phyloP scores from a whole-genome alignment of 768 basidiomycete genomes.

The Suillus ampliporus region DNA sequence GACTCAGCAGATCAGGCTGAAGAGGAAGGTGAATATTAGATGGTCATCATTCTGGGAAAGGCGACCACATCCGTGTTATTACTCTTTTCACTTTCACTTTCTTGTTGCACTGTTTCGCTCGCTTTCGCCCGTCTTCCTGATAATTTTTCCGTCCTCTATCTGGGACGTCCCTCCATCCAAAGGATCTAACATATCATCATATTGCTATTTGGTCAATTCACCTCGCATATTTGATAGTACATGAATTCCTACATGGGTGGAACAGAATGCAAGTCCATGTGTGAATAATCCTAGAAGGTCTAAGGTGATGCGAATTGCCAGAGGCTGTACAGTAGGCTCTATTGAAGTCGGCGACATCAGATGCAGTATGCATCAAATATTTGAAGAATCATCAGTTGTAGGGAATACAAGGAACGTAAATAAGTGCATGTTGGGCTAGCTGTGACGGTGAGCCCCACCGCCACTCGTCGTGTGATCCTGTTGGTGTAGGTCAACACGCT shows the following conservation, averaged over 20 bases:
- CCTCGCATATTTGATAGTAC: slow-evolving; percentile 10
- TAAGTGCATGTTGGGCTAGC: neutral
- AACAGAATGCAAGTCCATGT: neutral
- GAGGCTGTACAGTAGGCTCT: too few species aligned
- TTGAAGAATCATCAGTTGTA: neutral
- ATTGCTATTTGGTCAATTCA: slow-evolving; percentile 10
- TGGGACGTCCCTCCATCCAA: slow-evolving; percentile 9
- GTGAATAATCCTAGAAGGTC: neutral
- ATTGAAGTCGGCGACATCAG: neutral
- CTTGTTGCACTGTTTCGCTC: slow-evolving; percentile 4
- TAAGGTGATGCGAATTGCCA: too few species aligned
- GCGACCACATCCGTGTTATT: slow-evolving; percentile 7
- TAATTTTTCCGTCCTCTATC: slow-evolving; percentile 6
- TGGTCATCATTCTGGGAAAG: slow-evolving; percentile 1
- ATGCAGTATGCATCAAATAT: neutral
- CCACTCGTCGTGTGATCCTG: neutral
- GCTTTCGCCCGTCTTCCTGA: slow-evolving; percentile 10
- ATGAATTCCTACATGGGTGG: slow-evolving; percentile 13
- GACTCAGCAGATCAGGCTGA: slow-evolving; percentile 79
- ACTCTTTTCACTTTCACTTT: slow-evolving; percentile 4
- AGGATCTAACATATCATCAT: slow-evolving; percentile 15
- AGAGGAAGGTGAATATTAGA: slow-evolving; percentile 65
- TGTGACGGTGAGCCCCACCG: neutral
- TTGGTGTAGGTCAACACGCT: neutral
- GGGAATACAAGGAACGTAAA: neutral